A percentile compares a stretch with the other conserved stretches of the same genome.
These are phyloP conservation scores for Phycomyces blakesleeanus DNA, from an alignment of 192 early-diverging fungal genomes.

Conservation along the genomic window DNA sequence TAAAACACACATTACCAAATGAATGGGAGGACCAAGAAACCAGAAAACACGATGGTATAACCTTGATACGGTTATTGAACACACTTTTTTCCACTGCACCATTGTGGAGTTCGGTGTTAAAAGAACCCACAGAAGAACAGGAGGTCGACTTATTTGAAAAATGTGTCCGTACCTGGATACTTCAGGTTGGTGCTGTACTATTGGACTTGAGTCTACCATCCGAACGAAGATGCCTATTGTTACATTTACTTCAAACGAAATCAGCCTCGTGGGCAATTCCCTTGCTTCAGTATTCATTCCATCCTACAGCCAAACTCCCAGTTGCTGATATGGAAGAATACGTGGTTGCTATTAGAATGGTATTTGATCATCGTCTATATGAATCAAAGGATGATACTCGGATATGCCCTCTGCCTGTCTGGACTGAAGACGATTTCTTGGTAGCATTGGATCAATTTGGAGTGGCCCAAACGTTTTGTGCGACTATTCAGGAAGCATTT, in stretches of 20 bases:
- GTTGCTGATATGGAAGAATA: not conserved
- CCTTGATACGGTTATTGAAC: not conserved
- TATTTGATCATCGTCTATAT: not conserved
- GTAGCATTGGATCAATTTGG: conserved; percentile 42
- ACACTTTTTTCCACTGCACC: not conserved
- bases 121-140: not conserved
- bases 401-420: not conserved
- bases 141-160: not conserved
- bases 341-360: not conserved
- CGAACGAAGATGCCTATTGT: not conserved
- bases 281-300: not conserved
- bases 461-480: conserved; percentile 31
- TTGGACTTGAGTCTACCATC: not conserved
- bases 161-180: not conserved
- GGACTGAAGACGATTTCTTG: conserved; percentile 40
- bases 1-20: not conserved
- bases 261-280: not conserved
- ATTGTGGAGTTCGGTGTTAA: not conserved
- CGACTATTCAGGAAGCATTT: conserved; percentile 23
- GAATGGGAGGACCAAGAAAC: not conserved
- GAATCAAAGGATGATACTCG: not conserved
- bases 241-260: not conserved
- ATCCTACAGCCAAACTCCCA: not conserved
- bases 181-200: not conserved
- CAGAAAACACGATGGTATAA: not conserved